These are phyloP conservation scores for Cystoderma amianthinum DNA, from an alignment of 768 basidiomycete species.

Conservation along the genomic window DNA sequence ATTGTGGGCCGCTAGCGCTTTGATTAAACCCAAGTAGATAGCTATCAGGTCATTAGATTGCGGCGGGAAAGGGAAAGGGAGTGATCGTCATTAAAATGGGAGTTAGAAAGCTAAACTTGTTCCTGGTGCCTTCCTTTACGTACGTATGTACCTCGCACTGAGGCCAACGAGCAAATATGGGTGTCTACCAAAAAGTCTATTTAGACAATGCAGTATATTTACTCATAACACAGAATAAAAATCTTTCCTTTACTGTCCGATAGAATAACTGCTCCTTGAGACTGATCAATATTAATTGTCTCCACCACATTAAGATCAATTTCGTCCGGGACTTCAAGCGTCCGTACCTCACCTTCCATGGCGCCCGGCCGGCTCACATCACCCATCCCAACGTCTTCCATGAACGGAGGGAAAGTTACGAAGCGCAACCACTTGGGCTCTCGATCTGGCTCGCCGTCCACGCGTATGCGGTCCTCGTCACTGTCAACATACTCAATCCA, in stretches of 20 bases:
- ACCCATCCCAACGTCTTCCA: slow-evolving; percentile 17
- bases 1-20: too few relatives aligned
- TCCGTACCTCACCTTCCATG: slow-evolving; percentile 42
- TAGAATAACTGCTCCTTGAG: slow-evolving; percentile 65
- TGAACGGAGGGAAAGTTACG: slow-evolving; percentile 61
- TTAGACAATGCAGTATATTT: too few relatives aligned
- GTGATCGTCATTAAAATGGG: too few relatives aligned
- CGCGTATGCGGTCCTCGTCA: slow-evolving; percentile 13
- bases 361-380: slow-evolving; percentile 13
- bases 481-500: slow-evolving; percentile 60
- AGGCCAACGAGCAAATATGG: too few relatives aligned
- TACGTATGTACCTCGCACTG: too few relatives aligned
- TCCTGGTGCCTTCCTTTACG: too few relatives aligned
- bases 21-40: too few relatives aligned
- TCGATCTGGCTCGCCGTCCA: slow-evolving; percentile 10
- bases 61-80: too few relatives aligned
- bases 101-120: too few relatives aligned
- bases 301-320: slow-evolving; percentile 60
- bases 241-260: slow-evolving; percentile 64
- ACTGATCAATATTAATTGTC: slow-evolving; percentile 76
- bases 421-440: slow-evolving; percentile 55
- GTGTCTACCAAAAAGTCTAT: too few relatives aligned
- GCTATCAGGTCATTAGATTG: too few relatives aligned
- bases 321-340: slow-evolving; percentile 57
- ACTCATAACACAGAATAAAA: slow-evolving; percentile 67